Conservation (phyloP, 257 asterid genomes). For the Penstemon eatonii region DNA sequence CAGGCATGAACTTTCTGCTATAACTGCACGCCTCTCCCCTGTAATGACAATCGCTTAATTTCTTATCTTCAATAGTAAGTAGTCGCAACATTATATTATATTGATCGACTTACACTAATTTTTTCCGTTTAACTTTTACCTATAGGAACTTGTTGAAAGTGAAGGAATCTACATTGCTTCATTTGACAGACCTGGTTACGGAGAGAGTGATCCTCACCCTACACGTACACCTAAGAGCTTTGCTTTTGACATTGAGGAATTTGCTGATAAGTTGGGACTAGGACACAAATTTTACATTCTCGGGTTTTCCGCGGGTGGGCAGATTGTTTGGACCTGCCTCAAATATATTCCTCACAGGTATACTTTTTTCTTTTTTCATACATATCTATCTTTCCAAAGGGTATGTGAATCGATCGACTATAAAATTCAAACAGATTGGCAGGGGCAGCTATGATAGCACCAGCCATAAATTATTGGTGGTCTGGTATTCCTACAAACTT, state of each 20-base stretch:
- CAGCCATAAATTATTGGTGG: constrained; percentile 89
- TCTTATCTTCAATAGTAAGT: constrained; percentile 8
- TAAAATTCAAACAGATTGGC: constrained; percentile 59
- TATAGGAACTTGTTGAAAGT: constrained; percentile 63
- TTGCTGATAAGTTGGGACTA: constrained; percentile 81
- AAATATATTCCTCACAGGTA: constrained; percentile 94
- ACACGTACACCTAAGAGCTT: constrained; percentile 55
- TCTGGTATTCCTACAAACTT: constrained; percentile 69
- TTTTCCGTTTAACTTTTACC: constrained; percentile 4
- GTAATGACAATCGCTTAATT: constrained; percentile 36
- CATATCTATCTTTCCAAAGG: constrained; percentile 4
- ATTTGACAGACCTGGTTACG: constrained; percentile 93
- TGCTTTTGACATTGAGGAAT: constrained; percentile 73
- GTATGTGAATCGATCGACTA: background rate
- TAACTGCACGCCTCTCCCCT: constrained; percentile 47
- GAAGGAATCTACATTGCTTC: constrained; percentile 69
- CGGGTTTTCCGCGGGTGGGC: constrained; percentile 94
- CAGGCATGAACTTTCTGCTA: constrained; percentile 44
- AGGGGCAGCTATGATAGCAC: constrained; percentile 79
- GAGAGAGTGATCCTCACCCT: constrained; percentile 90
- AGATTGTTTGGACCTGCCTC: constrained; percentile 77
- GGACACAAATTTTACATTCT: constrained; percentile 68
- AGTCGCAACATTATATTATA: background rate
- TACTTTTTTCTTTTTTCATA: background rate
- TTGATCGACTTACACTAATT: background rate